A percentile compares a stretch with the other conserved stretches of the same genome.
Evolutionary conservation across 2,329 filamentous ascomycete genomes (phyloP).

Genomic region (Thelonectria discophora): DNA sequence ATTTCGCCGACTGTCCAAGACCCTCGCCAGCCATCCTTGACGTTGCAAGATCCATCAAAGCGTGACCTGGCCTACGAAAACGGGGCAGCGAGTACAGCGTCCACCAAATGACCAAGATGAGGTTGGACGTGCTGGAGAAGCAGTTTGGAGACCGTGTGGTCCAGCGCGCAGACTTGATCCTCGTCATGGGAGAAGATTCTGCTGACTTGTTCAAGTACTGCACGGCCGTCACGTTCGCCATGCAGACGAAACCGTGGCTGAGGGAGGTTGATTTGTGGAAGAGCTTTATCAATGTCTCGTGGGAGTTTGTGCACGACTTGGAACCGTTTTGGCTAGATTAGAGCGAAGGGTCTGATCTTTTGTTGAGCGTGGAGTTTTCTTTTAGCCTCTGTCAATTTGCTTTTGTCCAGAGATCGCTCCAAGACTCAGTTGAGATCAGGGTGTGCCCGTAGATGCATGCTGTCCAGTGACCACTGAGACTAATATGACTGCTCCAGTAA

Average conservation of each 20-base stretch:
- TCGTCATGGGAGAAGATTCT: slow-evolving; percentile 39
- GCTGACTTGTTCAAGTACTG: slow-evolving; percentile 37
- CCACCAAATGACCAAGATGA: slow-evolving; percentile 21
- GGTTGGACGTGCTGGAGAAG: slow-evolving; percentile 29
- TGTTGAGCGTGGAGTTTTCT: too few species aligned
- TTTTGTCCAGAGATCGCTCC: too few species aligned
- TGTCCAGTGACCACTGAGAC: too few species aligned
- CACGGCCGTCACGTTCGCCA: slow-evolving; percentile 39
- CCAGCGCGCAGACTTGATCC: slow-evolving; percentile 38
- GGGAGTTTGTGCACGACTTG: slow-evolving; percentile 33
- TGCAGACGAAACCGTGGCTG: slow-evolving; percentile 44
- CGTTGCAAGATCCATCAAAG: too few species aligned
- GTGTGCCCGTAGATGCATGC: too few species aligned
- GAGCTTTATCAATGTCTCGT: slow-evolving; percentile 43
- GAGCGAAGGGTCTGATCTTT: too few species aligned
- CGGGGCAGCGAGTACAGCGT: slow-evolving; percentile 38
- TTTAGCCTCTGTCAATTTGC: too few species aligned
- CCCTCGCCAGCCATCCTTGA: too few species aligned
- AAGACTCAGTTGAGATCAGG: too few species aligned
- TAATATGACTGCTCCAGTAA: too few species aligned
- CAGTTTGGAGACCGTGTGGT: slow-evolving; percentile 35
- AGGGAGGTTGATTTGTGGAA: slow-evolving; percentile 43
- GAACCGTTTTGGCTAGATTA: slow-evolving; percentile 39
- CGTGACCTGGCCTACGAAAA: too few species aligned
- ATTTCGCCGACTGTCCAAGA: too few species aligned